Evolutionary conservation across 805 yeast genomes (phyloP).

Genomic region (Myxozyma udenii): DNA sequence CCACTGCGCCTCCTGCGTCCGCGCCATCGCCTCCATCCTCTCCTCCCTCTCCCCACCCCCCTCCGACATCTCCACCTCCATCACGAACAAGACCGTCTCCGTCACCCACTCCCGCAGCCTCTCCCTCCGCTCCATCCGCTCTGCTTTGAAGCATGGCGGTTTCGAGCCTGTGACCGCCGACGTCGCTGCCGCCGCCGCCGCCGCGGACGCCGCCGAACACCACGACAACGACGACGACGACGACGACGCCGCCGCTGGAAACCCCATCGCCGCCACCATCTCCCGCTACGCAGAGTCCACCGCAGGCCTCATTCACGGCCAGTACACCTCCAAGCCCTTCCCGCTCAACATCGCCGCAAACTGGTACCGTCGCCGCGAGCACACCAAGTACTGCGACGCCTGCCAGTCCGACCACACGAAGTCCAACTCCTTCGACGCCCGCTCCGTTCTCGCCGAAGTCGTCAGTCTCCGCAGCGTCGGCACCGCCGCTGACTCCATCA

Average conservation of each 20-base stretch:
- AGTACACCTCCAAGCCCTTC: slow-evolving; percentile 24
- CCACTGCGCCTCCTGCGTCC: slow-evolving; percentile 31
- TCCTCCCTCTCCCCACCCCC: slow-evolving; percentile 27
- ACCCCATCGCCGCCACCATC: background rate
- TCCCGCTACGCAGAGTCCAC: background rate
- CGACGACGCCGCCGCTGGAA: slow-evolving; percentile 2
- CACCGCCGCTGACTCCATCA: background rate
- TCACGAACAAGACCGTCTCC: slow-evolving; percentile 23
- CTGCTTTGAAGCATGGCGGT: slow-evolving; percentile 31
- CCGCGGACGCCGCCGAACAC: slow-evolving; percentile 1
- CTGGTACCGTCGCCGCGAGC: slow-evolving; percentile 26
- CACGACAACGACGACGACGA: background rate
- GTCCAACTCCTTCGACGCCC: background rate
- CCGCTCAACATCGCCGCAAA: slow-evolving; percentile 20
- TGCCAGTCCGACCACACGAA: slow-evolving; percentile 21
- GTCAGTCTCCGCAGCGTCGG: slow-evolving; percentile 1
- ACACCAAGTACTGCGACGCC: slow-evolving; percentile 24
- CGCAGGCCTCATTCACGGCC: too few relatives aligned
- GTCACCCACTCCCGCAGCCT: slow-evolving; percentile 28
- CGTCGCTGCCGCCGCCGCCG: background rate
- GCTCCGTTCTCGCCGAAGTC: background rate
- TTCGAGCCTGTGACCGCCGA: slow-evolving; percentile 27
- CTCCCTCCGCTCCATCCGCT: slow-evolving; percentile 17
- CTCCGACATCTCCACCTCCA: slow-evolving; percentile 15
- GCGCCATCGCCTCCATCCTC: slow-evolving; percentile 22